Percentiles rank a stretch among this genome's conserved stretches.
Evolutionary conservation across 176 grass and related monocot genomes (phyloP).

Genomic region (Bonia amplexicaulis): DNA sequence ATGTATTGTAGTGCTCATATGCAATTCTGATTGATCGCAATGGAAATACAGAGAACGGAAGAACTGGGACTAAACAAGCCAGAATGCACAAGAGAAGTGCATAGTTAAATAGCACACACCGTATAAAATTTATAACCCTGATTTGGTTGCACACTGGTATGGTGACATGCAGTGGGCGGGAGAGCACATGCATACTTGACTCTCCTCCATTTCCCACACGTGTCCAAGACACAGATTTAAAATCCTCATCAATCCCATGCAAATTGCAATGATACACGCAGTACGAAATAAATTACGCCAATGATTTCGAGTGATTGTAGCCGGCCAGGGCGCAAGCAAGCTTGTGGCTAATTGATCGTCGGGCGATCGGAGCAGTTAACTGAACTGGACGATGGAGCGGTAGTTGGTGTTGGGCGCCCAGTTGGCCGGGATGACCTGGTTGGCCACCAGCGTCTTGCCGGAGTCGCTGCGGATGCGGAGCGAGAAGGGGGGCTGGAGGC

Average conservation of each 20-base stretch:
- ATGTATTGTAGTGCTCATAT: too few species aligned
- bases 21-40: too few species aligned
- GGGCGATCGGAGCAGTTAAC: slow-evolving; percentile 6
- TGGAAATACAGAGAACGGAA: too few species aligned
- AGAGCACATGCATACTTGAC: slow-evolving; percentile 36
- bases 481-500: slow-evolving; percentile 48
- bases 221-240: not conserved
- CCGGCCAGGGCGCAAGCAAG: not conserved
- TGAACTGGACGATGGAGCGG: slow-evolving; percentile 65
- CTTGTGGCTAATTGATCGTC: not conserved
- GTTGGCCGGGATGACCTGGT: slow-evolving; percentile 50
- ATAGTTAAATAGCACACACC: too few species aligned
- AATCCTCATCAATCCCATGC: not conserved
- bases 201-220: slow-evolving; percentile 37
- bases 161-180: slow-evolving; percentile 39
- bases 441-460: slow-evolving; percentile 56
- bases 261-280: not conserved
- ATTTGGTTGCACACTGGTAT: slow-evolving; percentile 26
- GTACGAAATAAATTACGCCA: not conserved
- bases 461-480: slow-evolving; percentile 56
- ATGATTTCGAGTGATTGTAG: not conserved
- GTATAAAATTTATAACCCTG: not conserved
- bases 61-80: too few species aligned
- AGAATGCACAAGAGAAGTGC: too few species aligned
- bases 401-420: slow-evolving; percentile 59